These are phyloP conservation scores for Leptomonas pyrrhocoris DNA, from an alignment of 208 protist species.

Conservation along the genomic window DNA sequence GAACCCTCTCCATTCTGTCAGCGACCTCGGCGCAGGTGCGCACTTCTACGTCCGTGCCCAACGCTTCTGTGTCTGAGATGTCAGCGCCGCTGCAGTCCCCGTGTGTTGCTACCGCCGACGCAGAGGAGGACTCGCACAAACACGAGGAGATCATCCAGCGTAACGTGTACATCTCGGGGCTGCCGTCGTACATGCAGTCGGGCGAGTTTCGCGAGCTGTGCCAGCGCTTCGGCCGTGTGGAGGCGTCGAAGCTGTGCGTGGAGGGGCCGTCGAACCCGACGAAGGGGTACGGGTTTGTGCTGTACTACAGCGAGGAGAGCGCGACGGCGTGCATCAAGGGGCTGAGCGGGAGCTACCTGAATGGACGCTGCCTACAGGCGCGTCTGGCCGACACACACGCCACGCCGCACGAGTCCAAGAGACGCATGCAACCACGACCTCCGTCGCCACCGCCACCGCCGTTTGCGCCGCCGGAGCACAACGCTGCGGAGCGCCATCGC, in stretches of 20 bases:
- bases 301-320: conserved; percentile 58
- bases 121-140: background rate
- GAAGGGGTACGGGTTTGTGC: conserved; percentile 73
- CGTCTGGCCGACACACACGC: conserved; percentile 55
- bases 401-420: conserved; percentile 38
- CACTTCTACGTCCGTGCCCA: background rate
- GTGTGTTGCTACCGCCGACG: background rate
- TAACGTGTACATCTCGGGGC: conserved; percentile 81
- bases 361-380: conserved; percentile 48
- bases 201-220: conserved; percentile 69
- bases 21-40: conserved; percentile 8
- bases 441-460: background rate
- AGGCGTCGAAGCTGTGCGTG: conserved; percentile 67
- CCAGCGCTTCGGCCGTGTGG: conserved; percentile 61
- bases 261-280: conserved; percentile 42
- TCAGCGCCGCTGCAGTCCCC: background rate
- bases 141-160: conserved; percentile 26
- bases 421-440: no score
- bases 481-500: no score
- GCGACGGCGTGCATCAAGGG: conserved; percentile 54
- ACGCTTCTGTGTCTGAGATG: background rate
- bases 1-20: background rate
- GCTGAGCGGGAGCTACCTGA: conserved; percentile 41
- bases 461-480: background rate
- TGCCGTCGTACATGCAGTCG: conserved; percentile 49